These are phyloP conservation scores for Acanthamoeba triangularis DNA, from an alignment of 208 protist genomes.

Conservation along the genomic window DNA sequence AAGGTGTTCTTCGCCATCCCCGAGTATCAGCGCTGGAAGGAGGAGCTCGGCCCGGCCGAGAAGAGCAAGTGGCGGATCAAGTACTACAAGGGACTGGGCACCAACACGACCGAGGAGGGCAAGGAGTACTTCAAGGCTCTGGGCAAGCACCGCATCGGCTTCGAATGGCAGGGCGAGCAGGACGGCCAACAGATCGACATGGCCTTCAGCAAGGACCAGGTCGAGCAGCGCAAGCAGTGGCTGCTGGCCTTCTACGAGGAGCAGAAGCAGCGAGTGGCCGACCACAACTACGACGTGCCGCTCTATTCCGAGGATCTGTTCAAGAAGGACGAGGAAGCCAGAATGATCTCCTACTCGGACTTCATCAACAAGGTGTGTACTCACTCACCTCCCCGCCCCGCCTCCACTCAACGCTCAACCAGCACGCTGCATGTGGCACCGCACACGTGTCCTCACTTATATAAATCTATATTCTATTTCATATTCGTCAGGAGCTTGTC, in stretches of 20 bases:
- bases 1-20: constrained; percentile 99
- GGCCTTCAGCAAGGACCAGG: constrained; percentile 98
- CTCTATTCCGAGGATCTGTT: constrained; percentile 44
- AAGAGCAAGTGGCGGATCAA: constrained; percentile 97
- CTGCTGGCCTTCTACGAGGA: constrained; percentile 95
- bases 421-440: neutral
- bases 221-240: constrained; percentile 99
- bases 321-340: constrained; percentile 83
- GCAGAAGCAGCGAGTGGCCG: constrained; percentile 78
- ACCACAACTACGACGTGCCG: constrained; percentile 5
- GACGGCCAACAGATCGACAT: constrained; percentile 98
- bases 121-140: constrained; percentile 99
- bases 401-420: neutral
- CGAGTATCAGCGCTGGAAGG: constrained; percentile 96
- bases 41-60: constrained; percentile 88
- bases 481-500: constrained; percentile 96
- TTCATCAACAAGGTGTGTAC: constrained; percentile 97
- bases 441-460: neutral
- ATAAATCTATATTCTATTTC: neutral
- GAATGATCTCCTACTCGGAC: constrained; percentile 89
- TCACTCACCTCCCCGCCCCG: neutral
- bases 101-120: constrained; percentile 97
- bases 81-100: constrained; percentile 99
- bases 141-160: constrained; percentile 96
- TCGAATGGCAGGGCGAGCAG: constrained; percentile 92